A percentile compares a stretch with the other conserved stretches of the same genome.
Evolutionary conservation across 495 filamentous ascomycete genomes (phyloP).

Genomic region (Hypoxylon fragiforme): DNA sequence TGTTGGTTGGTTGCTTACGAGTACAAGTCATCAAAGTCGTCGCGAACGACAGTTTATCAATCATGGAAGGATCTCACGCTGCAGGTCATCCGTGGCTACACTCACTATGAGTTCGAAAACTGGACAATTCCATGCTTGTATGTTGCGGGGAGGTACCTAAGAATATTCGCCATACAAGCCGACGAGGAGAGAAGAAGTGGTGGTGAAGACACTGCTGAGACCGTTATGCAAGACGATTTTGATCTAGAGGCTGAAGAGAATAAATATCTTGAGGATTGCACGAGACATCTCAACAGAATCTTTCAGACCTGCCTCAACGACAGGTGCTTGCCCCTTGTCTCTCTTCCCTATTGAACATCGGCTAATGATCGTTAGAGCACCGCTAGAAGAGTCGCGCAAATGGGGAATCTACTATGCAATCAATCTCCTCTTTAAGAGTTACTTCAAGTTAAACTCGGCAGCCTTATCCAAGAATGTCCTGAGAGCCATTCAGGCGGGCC

Average conservation of each 20-base stretch:
- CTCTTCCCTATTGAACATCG: conserved; percentile 12
- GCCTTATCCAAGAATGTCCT: conserved; percentile 89
- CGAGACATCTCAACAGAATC: conserved; percentile 81
- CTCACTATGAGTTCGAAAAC: conserved; percentile 66
- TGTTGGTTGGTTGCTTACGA: conserved; percentile 3
- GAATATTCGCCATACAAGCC: conserved; percentile 85
- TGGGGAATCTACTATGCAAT: conserved; percentile 95
- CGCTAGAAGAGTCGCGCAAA: conserved; percentile 88
- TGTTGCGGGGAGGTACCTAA: conserved; percentile 76
- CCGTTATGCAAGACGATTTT: conserved; percentile 74
- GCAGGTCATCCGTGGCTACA: conserved; percentile 73
- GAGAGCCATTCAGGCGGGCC: conserved; percentile 71
- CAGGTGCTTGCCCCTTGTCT: conserved; percentile 59
- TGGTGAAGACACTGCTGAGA: conserved; percentile 47
- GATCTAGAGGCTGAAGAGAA: conserved; percentile 71
- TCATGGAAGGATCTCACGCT: conserved; percentile 80
- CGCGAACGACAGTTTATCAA: conserved; percentile 77
- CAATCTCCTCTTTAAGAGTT: conserved; percentile 95
- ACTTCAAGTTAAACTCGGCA: conserved; percentile 92
- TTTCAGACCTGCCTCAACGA: conserved; percentile 88
- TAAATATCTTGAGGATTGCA: conserved; percentile 84
- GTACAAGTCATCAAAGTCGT: conserved; percentile 44
- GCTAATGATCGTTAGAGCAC: conserved; percentile 59
- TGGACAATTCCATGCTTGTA: conserved; percentile 94
- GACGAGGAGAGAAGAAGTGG: conserved; percentile 63